A percentile compares a stretch with the other conserved stretches of the same genome.
These are phyloP conservation scores for Cordyceps javanica DNA, from an alignment of 2,329 filamentous ascomycete genomes.

Conservation along the genomic window DNA sequence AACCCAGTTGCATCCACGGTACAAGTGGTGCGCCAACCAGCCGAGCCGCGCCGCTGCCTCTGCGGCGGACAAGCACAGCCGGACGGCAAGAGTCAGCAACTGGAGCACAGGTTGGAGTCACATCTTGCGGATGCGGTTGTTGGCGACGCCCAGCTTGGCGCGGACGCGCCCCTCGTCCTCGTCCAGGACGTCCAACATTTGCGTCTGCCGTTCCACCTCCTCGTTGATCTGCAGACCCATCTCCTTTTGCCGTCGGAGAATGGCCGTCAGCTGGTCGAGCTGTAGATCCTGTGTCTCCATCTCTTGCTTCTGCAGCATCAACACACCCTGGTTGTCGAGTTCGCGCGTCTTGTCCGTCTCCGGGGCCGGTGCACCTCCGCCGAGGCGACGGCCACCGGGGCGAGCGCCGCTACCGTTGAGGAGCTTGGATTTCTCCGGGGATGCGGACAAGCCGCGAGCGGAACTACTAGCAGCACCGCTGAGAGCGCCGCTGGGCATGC, in stretches of 20 bases:
- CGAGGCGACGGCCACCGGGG: conserved; percentile 59
- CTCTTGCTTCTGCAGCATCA: conserved; percentile 67
- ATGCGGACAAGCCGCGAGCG: conserved; percentile 30
- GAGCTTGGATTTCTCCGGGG: conserved; percentile 45
- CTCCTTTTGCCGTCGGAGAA: conserved; percentile 67
- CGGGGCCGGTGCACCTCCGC: conserved; percentile 63
- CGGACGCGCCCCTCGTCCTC: conserved; percentile 60
- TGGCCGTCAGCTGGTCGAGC: conserved; percentile 60
- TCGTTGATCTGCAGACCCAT: conserved; percentile 72
- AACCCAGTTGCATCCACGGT: not conserved
- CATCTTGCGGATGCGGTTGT: conserved; percentile 64
- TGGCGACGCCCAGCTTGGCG: conserved; percentile 67
- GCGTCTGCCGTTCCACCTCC: conserved; percentile 65
- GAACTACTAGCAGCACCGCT: conserved; percentile 39
- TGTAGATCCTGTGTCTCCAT: conserved; percentile 71
- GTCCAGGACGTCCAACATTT: conserved; percentile 61
- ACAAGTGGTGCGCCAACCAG: not conserved
- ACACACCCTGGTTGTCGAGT: conserved; percentile 66
- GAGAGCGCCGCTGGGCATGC: conserved; percentile 27
- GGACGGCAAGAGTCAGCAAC: conserved; percentile 20
- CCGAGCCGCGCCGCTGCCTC: conserved; percentile 25
- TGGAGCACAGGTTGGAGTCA: conserved; percentile 27
- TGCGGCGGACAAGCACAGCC: conserved; percentile 22
- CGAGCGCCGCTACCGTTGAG: conserved; percentile 27
- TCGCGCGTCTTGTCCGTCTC: conserved; percentile 75